Base-by-base conservation (phyloP, 106 monocot species). In the Hemerocallis citrina region DNA sequence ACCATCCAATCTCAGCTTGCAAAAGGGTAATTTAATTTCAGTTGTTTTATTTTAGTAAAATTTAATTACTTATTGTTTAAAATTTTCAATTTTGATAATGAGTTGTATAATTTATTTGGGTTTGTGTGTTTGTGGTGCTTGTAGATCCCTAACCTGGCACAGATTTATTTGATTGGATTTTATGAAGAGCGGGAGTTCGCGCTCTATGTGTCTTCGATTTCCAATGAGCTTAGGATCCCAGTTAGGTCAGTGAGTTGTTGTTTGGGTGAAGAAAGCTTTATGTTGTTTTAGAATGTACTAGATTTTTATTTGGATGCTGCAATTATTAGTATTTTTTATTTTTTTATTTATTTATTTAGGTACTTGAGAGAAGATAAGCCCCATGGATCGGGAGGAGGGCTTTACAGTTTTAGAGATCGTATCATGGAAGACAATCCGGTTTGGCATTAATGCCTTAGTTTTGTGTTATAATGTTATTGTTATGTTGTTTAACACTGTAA, bases 301-400 rank as follows among this genome's bases (percentile, higher is more conserved):
- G n/a, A n/a, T n/a, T 38, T 38, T 38, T 6, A 38, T 11, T 38
- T 21, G 7, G 23, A 43, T 61, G 15, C n/a, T n/a, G n/a, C n/a
- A n/a, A n/a, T n/a, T n/a, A n/a, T n/a, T n/a, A n/a, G n/a, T n/a
- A n/a, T n/a, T n/a, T n/a, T n/a, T n/a, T n/a, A 29, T 43, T 6
- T 38, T 5, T 38, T 5, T 5, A 6, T 5, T 38, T 27, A 28
- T 0, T 24, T 0, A n/a, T 44, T 38, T 63, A 93, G 88, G 20
- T 93, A 93, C 65, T 69, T 93, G 65, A 81, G 63, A 68, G 92
- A 93, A 68, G 92, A 93, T n/a, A 93, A 84, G 68, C 92, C 92
- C 4, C 88, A 69, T 64, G 92, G 92, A 12, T 93, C 92, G 5
- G 92, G 84, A 4, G 92, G 92, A 31, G 88, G 88, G 25, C 76